Evolutionary conservation across 2,329 filamentous ascomycete genomes (phyloP).

Genomic region (Aspergillus sp.): DNA sequence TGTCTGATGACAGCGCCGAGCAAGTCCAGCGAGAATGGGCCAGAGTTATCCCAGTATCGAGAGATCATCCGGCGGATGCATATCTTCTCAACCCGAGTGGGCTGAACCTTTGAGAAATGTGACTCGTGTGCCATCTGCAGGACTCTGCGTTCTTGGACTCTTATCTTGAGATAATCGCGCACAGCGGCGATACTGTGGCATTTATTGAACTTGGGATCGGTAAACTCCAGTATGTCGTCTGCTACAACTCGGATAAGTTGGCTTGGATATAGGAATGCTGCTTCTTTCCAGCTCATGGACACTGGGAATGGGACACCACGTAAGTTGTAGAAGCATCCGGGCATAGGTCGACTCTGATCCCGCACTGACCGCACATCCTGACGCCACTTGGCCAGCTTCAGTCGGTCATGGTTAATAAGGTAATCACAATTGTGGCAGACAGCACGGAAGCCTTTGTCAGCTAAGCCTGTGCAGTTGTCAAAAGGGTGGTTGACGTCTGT

Average conservation of each 20-base stretch:
- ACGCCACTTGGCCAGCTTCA: constrained; percentile 63
- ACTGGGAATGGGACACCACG: constrained; percentile 50
- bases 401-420: constrained; percentile 56
- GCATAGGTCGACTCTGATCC: constrained; percentile 56
- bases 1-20: constrained; percentile 45
- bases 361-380: constrained; percentile 56
- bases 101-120: constrained; percentile 9
- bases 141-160: constrained; percentile 41
- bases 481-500: constrained; percentile 14
- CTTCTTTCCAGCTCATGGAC: constrained; percentile 3
- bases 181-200: constrained; percentile 30
- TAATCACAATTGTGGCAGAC: constrained; percentile 55
- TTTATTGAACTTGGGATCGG: neutral
- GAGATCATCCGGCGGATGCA: constrained; percentile 45
- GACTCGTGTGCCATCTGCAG: constrained; percentile 33
- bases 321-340: constrained; percentile 65
- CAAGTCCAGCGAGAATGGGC: constrained; percentile 41
- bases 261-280: constrained; percentile 14
- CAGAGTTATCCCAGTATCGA: constrained; percentile 44
- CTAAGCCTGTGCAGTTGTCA: constrained; percentile 30
- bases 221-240: neutral
- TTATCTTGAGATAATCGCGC: constrained; percentile 52
- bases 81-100: constrained; percentile 23
- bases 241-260: neutral
- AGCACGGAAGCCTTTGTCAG: constrained; percentile 49